These are phyloP conservation scores for Corylus americana DNA, from an alignment of 306 rosid genomes.

Conservation along the genomic window DNA sequence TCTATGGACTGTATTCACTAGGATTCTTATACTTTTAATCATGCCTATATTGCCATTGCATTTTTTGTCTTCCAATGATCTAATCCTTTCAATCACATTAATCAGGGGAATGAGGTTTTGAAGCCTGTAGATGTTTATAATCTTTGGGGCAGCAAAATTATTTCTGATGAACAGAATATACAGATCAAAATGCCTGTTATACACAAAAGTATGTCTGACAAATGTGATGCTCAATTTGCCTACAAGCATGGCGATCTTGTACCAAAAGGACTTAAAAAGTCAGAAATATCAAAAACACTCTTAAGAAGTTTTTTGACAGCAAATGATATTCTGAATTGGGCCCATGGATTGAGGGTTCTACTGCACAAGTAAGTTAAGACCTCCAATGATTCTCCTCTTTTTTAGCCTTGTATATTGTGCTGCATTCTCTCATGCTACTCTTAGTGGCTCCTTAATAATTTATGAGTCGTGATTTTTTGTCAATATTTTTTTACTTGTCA, in stretches of 20 bases:
- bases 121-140: constrained; percentile 59
- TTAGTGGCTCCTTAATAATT: neutral
- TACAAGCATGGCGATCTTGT: constrained; percentile 38
- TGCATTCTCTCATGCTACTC: neutral
- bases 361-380: constrained; percentile 63
- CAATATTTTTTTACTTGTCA: neutral
- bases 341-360: constrained; percentile 43
- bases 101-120: constrained; percentile 59
- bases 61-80: constrained; percentile 6
- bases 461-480: neutral
- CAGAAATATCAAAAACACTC: constrained; percentile 37
- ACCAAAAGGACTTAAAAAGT: constrained; percentile 44
- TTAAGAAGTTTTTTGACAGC: constrained; percentile 44
- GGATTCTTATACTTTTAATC: neutral
- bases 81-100: constrained; percentile 16
- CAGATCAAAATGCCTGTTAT: constrained; percentile 31
- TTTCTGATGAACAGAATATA: constrained; percentile 29
- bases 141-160: constrained; percentile 49
- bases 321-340: constrained; percentile 57
- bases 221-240: constrained; percentile 44
- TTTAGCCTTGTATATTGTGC: neutral
- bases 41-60: too few species aligned
- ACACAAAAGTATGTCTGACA: constrained; percentile 34
- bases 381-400: constrained; percentile 1
- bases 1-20: neutral